Conservation (phyloP, 148 eudicot species). For the Rhododendron griersonianum region DNA sequence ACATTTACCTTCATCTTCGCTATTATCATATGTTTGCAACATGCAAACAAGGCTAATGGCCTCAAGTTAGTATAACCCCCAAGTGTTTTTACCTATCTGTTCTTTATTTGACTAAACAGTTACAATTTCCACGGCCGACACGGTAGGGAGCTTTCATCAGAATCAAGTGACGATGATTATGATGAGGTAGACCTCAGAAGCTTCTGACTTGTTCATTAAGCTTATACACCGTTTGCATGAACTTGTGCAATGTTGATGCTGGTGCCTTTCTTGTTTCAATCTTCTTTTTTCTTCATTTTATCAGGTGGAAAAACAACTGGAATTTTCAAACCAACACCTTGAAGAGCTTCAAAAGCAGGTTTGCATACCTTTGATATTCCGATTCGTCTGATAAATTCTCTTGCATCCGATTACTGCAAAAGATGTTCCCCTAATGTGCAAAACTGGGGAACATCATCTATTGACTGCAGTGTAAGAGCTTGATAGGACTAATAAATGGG, state of each 20-base stretch:
- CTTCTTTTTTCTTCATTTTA: conserved; percentile 12
- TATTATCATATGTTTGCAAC: background rate
- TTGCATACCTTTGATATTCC: conserved; percentile 12
- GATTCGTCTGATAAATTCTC: background rate
- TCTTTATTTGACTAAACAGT: conserved; percentile 28
- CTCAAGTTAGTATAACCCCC: background rate
- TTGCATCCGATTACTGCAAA: background rate
- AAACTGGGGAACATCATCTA: background rate
- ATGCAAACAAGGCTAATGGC: background rate
- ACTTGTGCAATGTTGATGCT: background rate
- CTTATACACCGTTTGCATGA: background rate
- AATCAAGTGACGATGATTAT: conserved; percentile 42
- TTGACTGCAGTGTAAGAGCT: background rate
- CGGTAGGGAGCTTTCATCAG: conserved; percentile 57
- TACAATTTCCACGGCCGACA: conserved; percentile 39
- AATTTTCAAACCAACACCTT: conserved; percentile 40
- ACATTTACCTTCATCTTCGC: background rate
- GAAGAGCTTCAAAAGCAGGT: conserved; percentile 80
- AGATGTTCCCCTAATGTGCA: background rate
- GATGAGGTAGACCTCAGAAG: conserved; percentile 33
- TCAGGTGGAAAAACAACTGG: conserved; percentile 54
- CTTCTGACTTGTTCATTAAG: background rate
- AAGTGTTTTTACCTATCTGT: background rate
- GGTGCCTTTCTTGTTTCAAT: conserved; percentile 3
- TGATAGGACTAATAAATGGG: conserved; percentile 2